Base-by-base conservation (phyloP, 306 rosid species). In the Psophocarpus tetragonolobus region DNA sequence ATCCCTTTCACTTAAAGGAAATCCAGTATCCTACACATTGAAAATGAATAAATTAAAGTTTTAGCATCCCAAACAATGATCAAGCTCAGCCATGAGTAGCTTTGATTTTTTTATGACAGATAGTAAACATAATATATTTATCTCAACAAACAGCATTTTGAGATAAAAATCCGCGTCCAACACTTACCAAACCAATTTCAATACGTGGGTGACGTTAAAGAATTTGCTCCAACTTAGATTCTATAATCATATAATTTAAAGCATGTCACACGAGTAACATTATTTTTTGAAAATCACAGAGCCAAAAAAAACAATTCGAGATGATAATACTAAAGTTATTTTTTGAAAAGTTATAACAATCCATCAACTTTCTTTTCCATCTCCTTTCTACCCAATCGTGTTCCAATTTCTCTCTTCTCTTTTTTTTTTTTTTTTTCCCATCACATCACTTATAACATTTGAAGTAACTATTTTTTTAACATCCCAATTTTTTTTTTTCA, bases 1-100 rank as follows among this genome's bases (percentile, higher is more conserved):
- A 80, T 93, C 96, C 78, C 97, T 86, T 82, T 93, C 97, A 30
- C 92, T 89, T 76, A 86, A 80, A 56, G 96, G 96, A 88, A 93
- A 93, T 26, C 94, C 96, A 73, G 97, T 93, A 77, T 90, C 97
- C 97, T 93, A 85, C 81, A 77, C 82, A 74, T 58, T 41, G 21
- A 62, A 4, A 21, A 18, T 24, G 32, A 70, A 47, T 13, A 41
- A 15, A 42, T 10, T 10, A 36, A n/a, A 70, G 39, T 26, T 57
- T 41, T 2, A 30, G 74, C 15, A 48, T 21, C 60, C 68, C 11
- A 38, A 74, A 78, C 45, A 47, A 47, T 72, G 56, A 70, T 4
- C 70, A 61, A n/a, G 32, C 32, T 53, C 30, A 35, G 38, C 38
- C 38, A 12, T 42, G 67, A 82, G 44, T 26, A 81, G 60, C 71